A percentile compares a stretch with the other conserved stretches of the same genome.
These are phyloP conservation scores for Mortierella polycephala DNA, from an alignment of 371 early-diverging fungal genomes.

Conservation along the genomic window DNA sequence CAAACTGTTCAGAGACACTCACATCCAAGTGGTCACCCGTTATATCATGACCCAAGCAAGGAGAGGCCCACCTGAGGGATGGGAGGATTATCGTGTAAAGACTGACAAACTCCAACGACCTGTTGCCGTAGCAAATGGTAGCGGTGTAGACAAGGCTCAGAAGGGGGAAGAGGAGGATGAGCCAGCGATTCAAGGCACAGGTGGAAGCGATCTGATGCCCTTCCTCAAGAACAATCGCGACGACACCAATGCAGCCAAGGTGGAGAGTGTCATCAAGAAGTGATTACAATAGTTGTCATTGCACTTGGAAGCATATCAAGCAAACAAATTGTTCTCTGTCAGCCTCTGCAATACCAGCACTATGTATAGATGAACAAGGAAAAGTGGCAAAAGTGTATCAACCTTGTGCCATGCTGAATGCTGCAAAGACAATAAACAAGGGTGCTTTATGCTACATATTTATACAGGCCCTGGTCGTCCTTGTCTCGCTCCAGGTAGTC, in stretches of 20 bases:
- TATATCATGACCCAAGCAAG: conserved; percentile 90
- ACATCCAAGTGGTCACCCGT: conserved; percentile 88
- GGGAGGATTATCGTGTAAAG: conserved; percentile 44
- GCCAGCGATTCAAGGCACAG: conserved; percentile 26
- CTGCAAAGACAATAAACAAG: not conserved
- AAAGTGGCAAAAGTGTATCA: not conserved
- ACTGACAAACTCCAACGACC: not conserved
- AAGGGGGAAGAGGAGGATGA: conserved; percentile 13
- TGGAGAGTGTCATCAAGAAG: conserved; percentile 6
- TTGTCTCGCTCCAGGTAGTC: conserved; percentile 90
- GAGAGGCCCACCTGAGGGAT: conserved; percentile 66
- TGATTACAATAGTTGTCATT: too few species aligned
- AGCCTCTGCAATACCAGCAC: not conserved
- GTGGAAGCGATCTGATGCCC: conserved; percentile 45
- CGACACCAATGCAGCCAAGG: conserved; percentile 63
- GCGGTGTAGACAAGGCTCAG: not conserved
- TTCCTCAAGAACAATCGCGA: conserved; percentile 68
- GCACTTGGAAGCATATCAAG: too few species aligned
- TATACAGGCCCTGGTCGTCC: conserved; percentile 61
- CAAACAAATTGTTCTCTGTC: not conserved
- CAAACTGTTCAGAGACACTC: conserved; percentile 87
- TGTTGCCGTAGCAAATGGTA: not conserved
- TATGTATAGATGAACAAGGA: too few species aligned
- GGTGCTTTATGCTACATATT: conserved; percentile 63
- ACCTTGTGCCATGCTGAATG: not conserved